Evolutionary conservation across 2,329 filamentous ascomycete species (phyloP).

Genomic region (Arthrinium phaeospermum): DNA sequence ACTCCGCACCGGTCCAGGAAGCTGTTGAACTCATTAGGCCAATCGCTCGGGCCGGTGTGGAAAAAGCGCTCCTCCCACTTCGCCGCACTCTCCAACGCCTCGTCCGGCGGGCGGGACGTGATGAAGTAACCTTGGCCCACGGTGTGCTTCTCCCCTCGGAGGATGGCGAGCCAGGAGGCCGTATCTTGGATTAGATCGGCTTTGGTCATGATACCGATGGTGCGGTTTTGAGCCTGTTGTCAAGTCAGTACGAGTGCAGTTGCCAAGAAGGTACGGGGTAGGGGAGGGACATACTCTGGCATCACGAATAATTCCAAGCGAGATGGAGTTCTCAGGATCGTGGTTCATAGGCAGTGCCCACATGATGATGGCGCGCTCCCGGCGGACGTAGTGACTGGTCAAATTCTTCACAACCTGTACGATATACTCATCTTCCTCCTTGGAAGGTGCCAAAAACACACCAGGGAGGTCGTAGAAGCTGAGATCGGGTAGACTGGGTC

Average conservation of each 20-base stretch:
- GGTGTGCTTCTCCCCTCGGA: slow-evolving; percentile 64
- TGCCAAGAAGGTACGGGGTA: background rate
- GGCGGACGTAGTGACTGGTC: slow-evolving; percentile 70
- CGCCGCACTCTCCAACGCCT: slow-evolving; percentile 57
- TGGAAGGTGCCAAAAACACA: slow-evolving; percentile 73
- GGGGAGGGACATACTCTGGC: slow-evolving; percentile 50
- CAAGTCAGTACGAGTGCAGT: slow-evolving; percentile 30
- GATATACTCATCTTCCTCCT: slow-evolving; percentile 69
- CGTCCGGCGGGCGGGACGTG: slow-evolving; percentile 68
- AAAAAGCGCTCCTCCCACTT: slow-evolving; percentile 61
- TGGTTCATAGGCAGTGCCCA: slow-evolving; percentile 79
- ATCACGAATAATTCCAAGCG: slow-evolving; percentile 67
- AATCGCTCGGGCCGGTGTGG: slow-evolving; percentile 45
- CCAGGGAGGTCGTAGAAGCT: slow-evolving; percentile 88
- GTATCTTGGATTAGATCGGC: slow-evolving; percentile 70
- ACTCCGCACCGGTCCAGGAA: slow-evolving; percentile 60
- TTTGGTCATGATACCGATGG: slow-evolving; percentile 82
- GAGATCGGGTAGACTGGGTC: slow-evolving; percentile 72
- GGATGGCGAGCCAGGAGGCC: slow-evolving; percentile 66
- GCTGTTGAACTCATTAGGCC: slow-evolving; percentile 54
- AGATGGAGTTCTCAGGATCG: slow-evolving; percentile 77
- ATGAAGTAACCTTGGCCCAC: slow-evolving; percentile 81
- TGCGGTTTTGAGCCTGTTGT: slow-evolving; percentile 46
- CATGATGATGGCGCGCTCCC: slow-evolving; percentile 75
- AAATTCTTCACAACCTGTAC: slow-evolving; percentile 76